Base-by-base conservation (phyloP, 257 asterid species). In the Solanum virginianum region DNA sequence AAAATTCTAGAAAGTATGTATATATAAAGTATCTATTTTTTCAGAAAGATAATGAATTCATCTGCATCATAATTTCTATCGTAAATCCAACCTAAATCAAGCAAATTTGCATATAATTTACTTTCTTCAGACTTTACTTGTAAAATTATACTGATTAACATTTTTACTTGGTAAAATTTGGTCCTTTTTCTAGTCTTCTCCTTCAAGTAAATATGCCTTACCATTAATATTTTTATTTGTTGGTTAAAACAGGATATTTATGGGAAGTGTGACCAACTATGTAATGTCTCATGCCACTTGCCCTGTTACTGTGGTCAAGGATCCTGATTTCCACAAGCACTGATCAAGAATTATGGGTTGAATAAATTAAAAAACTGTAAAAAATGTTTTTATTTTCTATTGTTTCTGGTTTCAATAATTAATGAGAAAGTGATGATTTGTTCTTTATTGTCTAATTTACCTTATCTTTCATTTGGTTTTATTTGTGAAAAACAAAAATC, bases 231-330 rank as follows among this genome's bases (percentile, higher is more conserved):
- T 53, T 5, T 84, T 11, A 12, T 84, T 39, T 18, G 5, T 26
- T 22, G 69, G 54, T 85, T 26, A 80, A 74, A 85, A 54, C 90
- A 94, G 97, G 96, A 93, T 93, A 84, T 90, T 94, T 13, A 24
- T 94, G 88, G 98, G 98, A 47, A 94, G 98, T 69, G 98, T 94
- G 82, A 93, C 94, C 17, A 88, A 89, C 85, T 93, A 94, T 81
- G 89, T 94, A 83, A 51, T 93, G 36, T 5, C 92, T 20, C 86
- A 87, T 29, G 98, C 95, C 6, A 80, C 89, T 20, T 94, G 98
- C 87, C 95, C 98, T 0, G 95, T 94, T 22, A 93, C 98, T 1
- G 81, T 94, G 8, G 95, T 94, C 55, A 94, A 94, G 92, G 95
- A 91, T 86, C 87, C 92, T 7, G 93, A 92, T n/a, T 86, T 91